Base-by-base conservation (phyloP, 495 filamentous ascomycete genomes). In the Penicillium simplicissimum region DNA sequence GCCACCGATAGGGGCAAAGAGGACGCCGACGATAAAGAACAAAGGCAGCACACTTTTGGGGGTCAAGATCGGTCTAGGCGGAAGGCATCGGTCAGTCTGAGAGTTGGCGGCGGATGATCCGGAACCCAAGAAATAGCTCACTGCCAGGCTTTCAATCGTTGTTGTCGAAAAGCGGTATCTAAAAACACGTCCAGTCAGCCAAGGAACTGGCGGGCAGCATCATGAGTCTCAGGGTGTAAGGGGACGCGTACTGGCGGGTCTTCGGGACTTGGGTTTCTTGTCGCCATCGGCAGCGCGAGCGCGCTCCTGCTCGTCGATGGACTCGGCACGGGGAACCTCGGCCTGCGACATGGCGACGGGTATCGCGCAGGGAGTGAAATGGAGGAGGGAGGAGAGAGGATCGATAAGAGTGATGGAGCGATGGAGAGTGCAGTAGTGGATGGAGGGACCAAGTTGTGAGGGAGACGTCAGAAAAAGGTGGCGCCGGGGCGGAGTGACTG, bases 61-160 rank as follows among this genome's bases (percentile, higher is more conserved):
- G 4, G 93, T 97, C 40, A 97, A 82, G 71, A 97, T 97, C 9
- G 93, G 92, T 78, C 90, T 92, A 64, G 42, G 31, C 25, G 35
- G 25, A 52, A 48, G 33, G 56, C 59, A 59, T 28, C 52, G n/a
- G 21, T 59, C n/a, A 51, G 36, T 59, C 43, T 13, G 9, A 37
- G 37, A 37, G 37, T 19, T 23, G 33, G 33, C 4, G 17, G 28
- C 51, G 57, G 47, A 37, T 40, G 17, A 21, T 34, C 21, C 37
- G 35, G 48, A 35, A 40, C 38, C 45, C 13, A 37, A 48, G 40
- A 4, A 51, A 31, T 57, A 58, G 78, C 88, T 79, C 78, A 93
- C 88, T 97, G 93, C 93, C 93, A 97, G 74, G 93, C 93, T 76
- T 96, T 96, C 67, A 97, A 70, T 68, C 93, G 85, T 68, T 97